phyloP scores from a whole-genome alignment of 352 stramenopile genomes.

The Pythium guiyangense region DNA sequence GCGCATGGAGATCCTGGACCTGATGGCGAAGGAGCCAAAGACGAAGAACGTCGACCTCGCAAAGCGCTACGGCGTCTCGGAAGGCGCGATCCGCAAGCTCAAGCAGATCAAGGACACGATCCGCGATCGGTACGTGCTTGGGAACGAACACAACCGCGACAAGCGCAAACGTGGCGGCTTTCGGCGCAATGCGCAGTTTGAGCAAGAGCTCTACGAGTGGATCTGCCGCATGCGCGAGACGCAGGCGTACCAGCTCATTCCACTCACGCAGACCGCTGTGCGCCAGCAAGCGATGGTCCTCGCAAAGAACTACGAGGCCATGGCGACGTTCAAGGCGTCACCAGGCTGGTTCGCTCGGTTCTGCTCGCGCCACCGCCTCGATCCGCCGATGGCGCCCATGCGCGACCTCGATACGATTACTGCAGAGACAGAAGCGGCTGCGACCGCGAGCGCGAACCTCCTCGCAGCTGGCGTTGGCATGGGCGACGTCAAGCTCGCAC shows the following conservation, averaged over 20 bases:
- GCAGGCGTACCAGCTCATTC: slow-evolving; percentile 78
- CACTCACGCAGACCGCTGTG: slow-evolving; percentile 79
- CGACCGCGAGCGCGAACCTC: slow-evolving; percentile 4
- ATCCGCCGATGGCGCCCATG: slow-evolving; percentile 40
- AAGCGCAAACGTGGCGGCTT: slow-evolving; percentile 84
- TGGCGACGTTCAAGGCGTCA: slow-evolving; percentile 84
- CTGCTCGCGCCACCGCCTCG: slow-evolving; percentile 78
- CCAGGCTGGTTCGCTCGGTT: slow-evolving; percentile 86
- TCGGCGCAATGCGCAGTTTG: slow-evolving; percentile 77
- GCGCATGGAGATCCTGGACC: slow-evolving; percentile 88
- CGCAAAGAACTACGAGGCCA: slow-evolving; percentile 81
- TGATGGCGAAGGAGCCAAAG: slow-evolving; percentile 72
- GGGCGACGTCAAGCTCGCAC: slow-evolving; percentile 2
- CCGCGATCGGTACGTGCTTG: slow-evolving; percentile 74
- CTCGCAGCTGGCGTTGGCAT: slow-evolving; percentile 2
- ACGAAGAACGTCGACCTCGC: slow-evolving; percentile 86
- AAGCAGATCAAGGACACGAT: slow-evolving; percentile 87
- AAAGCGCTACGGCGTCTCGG: slow-evolving; percentile 82
- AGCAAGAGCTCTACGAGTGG: slow-evolving; percentile 85
- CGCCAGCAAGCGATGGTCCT: slow-evolving; percentile 81
- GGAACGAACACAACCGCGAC: slow-evolving; percentile 84
- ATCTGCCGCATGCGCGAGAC: slow-evolving; percentile 80
- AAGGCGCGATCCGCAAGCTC: slow-evolving; percentile 84
- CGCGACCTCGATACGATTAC: slow-evolving; percentile 4
- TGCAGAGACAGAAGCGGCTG: slow-evolving; percentile 7